Evolutionary conservation across 345 rosid genomes (phyloP).

Genomic region (Brassica incana): DNA sequence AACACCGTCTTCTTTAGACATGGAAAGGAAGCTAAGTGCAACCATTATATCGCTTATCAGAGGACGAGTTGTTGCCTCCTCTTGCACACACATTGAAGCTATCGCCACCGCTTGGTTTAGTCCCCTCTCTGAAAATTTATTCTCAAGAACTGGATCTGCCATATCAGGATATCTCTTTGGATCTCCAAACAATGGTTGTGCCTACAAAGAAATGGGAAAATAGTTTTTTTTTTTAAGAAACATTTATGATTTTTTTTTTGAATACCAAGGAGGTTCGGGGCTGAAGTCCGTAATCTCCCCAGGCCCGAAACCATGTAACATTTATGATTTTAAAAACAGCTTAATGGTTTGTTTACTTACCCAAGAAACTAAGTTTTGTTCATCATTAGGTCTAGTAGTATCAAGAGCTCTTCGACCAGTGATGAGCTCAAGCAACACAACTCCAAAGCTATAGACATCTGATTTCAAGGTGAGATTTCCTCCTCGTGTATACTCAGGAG

Average conservation of each 20-base stretch:
- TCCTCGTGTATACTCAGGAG: slow-evolving; percentile 70
- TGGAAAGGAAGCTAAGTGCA: slow-evolving; percentile 66
- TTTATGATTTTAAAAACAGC: too few species aligned
- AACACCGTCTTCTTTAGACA: slow-evolving; percentile 31
- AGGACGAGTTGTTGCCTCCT: slow-evolving; percentile 71
- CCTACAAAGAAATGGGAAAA: slow-evolving; percentile 40
- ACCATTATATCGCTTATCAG: slow-evolving; percentile 72
- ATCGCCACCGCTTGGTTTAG: slow-evolving; percentile 84
- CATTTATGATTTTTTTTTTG: not conserved
- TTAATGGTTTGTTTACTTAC: slow-evolving; percentile 4
- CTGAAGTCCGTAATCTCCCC: too few species aligned
- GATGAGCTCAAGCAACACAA: slow-evolving; percentile 69
- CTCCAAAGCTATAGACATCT: slow-evolving; percentile 83
- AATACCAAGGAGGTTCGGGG: too few species aligned
- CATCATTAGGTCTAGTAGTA: slow-evolving; percentile 59
- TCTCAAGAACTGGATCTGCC: slow-evolving; percentile 68
- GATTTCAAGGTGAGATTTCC: slow-evolving; percentile 58
- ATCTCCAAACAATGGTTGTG: slow-evolving; percentile 67
- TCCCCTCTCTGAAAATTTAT: slow-evolving; percentile 56
- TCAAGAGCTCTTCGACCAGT: slow-evolving; percentile 72
- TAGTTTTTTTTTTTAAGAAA: not conserved
- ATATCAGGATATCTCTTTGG: slow-evolving; percentile 65
- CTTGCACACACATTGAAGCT: slow-evolving; percentile 89
- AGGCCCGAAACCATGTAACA: too few species aligned
- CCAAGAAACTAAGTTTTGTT: slow-evolving; percentile 60